Evolutionary conservation across 2,329 filamentous ascomycete genomes (phyloP).

Genomic region (Xylariales sp.): DNA sequence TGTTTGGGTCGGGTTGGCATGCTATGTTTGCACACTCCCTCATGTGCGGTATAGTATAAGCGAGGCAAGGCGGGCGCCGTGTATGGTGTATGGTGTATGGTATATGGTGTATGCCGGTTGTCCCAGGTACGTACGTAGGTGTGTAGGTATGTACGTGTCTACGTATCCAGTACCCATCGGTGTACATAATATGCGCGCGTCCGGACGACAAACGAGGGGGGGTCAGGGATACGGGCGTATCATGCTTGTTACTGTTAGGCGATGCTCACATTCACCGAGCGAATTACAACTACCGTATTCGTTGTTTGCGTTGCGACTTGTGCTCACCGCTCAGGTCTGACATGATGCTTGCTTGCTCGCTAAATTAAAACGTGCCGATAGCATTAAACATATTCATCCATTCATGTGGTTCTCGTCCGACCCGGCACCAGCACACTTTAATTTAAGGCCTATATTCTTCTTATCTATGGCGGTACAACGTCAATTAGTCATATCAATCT

Average conservation of each 20-base stretch:
- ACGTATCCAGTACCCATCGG: conserved; percentile 21
- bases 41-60: conserved; percentile 7
- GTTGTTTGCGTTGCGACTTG: not conserved
- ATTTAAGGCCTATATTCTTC: conserved; percentile 21
- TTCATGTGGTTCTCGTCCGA: conserved; percentile 23
- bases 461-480: conserved; percentile 25
- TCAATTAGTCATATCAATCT: conserved; percentile 24
- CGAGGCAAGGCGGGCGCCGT: conserved; percentile 27
- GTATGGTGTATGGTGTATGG: conserved; percentile 1
- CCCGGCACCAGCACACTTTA: conserved; percentile 26
- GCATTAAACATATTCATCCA: conserved; percentile 16
- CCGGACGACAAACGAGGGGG: conserved; percentile 16
- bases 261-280: conserved; percentile 14
- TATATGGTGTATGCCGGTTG: not conserved
- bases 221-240: conserved; percentile 26
- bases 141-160: not conserved
- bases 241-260: conserved; percentile 4
- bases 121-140: not conserved
- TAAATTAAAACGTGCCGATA: not conserved
- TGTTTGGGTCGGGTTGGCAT: conserved; percentile 20
- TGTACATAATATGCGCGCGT: conserved; percentile 26
- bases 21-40: conserved; percentile 12
- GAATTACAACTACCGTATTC: not conserved
- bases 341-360: not conserved
- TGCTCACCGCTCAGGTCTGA: conserved; percentile 23